Percentiles rank a stretch among this genome's conserved stretches.
These are phyloP conservation scores for Drosera capensis DNA, from an alignment of 148 eudicot genomes.

Conservation along the genomic window DNA sequence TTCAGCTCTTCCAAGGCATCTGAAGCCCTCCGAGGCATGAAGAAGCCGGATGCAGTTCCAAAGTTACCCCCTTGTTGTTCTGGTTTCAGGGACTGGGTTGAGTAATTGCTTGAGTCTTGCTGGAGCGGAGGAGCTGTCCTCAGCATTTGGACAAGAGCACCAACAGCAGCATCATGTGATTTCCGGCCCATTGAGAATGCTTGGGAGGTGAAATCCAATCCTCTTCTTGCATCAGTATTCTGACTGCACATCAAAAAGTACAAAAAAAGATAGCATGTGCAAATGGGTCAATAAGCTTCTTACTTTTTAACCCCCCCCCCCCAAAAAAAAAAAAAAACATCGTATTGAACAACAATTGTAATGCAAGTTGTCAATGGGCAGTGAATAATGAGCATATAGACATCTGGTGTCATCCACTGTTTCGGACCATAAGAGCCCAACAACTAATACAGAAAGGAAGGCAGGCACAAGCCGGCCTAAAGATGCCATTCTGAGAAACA, in stretches of 20 bases:
- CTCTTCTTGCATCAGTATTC: conserved; percentile 34
- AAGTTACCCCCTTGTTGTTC: conserved; percentile 26
- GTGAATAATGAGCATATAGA: too few relatives aligned
- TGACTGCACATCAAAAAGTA: conserved; percentile 29
- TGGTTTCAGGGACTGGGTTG: conserved; percentile 21
- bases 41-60: conserved; percentile 40
- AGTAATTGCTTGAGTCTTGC: conserved; percentile 58
- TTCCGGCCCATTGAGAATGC: conserved; percentile 33
- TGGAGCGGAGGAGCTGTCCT: conserved; percentile 79
- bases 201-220: conserved; percentile 26
- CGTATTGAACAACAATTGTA: not conserved
- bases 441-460: too few relatives aligned
- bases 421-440: too few relatives aligned
- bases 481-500: too few relatives aligned
- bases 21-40: conserved; percentile 46
- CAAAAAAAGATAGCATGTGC: conserved; percentile 2
- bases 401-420: too few relatives aligned
- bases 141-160: conserved; percentile 74
- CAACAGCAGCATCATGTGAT: conserved; percentile 85
- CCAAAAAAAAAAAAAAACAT: too few relatives aligned
- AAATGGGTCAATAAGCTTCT: not conserved
- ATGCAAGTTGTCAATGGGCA: not conserved
- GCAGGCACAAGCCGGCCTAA: too few relatives aligned
- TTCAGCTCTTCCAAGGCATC: conserved; percentile 86
- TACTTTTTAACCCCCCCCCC: too few relatives aligned